These are phyloP conservation scores for Coelastrella sp. DNA, from an alignment of 139 green algal species.

Conservation along the genomic window DNA sequence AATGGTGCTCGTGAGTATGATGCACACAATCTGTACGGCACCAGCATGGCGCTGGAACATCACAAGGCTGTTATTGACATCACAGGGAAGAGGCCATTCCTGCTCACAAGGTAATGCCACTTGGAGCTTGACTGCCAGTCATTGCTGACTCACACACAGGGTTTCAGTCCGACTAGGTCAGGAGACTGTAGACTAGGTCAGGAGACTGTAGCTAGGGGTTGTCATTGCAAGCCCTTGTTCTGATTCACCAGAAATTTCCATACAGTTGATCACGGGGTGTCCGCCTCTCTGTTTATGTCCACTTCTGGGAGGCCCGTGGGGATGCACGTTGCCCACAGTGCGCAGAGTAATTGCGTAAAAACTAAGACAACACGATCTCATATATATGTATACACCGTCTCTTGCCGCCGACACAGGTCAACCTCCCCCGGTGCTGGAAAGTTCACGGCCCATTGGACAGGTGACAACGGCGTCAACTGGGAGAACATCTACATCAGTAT, in stretches of 20 bases:
- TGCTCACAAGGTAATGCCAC: slow-evolving; percentile 54
- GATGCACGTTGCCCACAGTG: too few relatives aligned
- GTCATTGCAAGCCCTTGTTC: too few relatives aligned
- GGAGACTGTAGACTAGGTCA: too few relatives aligned
- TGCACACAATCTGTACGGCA: slow-evolving; percentile 67
- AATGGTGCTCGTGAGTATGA: slow-evolving; percentile 57
- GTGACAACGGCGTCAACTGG: slow-evolving; percentile 65
- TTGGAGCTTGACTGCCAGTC: too few relatives aligned
- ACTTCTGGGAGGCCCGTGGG: too few relatives aligned
- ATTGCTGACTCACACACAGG: not conserved
- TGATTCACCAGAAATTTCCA: too few relatives aligned
- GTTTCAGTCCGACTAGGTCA: not conserved
- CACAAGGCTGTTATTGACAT: slow-evolving; percentile 12
- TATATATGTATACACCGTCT: not conserved
- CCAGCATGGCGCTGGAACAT: slow-evolving; percentile 41
- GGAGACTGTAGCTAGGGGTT: too few relatives aligned
- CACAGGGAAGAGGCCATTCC: slow-evolving; percentile 57
- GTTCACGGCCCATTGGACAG: slow-evolving; percentile 42
- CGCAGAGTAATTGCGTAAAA: too few relatives aligned
- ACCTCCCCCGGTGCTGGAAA: slow-evolving; percentile 45
- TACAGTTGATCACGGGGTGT: too few relatives aligned
- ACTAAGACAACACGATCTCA: too few relatives aligned
- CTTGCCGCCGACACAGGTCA: not conserved
- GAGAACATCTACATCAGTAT: slow-evolving; percentile 52
- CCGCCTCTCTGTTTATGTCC: too few relatives aligned